Evolutionary conservation across 345 rosid species (phyloP).

Genomic region (Rhizophora mangle): DNA sequence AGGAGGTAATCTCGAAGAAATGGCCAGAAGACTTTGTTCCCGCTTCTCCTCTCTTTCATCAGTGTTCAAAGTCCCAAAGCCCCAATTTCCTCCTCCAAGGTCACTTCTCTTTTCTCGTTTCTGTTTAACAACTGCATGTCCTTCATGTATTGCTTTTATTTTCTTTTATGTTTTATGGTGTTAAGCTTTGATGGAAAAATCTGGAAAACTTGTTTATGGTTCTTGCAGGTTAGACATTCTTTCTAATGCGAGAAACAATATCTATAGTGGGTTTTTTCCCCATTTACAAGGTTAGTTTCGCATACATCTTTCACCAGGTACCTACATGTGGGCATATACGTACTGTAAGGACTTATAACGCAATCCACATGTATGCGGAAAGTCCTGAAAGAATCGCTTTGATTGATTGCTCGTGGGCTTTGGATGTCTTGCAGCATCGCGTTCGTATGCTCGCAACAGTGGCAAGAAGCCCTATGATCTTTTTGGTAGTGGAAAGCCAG

Average conservation of each 20-base stretch:
- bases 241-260: background rate
- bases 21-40: constrained; percentile 19
- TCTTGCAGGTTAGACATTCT: constrained; percentile 18
- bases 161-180: background rate
- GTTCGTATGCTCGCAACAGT: constrained; percentile 55
- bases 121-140: too few relatives aligned
- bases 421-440: constrained; percentile 38
- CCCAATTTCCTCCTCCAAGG: background rate
- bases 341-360: background rate
- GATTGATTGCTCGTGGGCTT: background rate
- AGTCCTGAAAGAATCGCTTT: constrained; percentile 10
- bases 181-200: background rate
- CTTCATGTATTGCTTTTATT: too few relatives aligned
- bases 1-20: background rate
- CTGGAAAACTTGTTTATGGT: background rate
- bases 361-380: constrained; percentile 17
- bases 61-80: background rate
- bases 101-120: background rate
- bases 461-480: constrained; percentile 56
- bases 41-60: constrained; percentile 17
- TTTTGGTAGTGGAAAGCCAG: constrained; percentile 58
- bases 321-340: too few relatives aligned
- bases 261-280: constrained; percentile 13
- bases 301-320: background rate
- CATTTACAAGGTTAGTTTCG: constrained; percentile 25